Evolutionary conservation across 768 basidiomycete species (phyloP).

Genomic region (Multifurca ochricompacta): DNA sequence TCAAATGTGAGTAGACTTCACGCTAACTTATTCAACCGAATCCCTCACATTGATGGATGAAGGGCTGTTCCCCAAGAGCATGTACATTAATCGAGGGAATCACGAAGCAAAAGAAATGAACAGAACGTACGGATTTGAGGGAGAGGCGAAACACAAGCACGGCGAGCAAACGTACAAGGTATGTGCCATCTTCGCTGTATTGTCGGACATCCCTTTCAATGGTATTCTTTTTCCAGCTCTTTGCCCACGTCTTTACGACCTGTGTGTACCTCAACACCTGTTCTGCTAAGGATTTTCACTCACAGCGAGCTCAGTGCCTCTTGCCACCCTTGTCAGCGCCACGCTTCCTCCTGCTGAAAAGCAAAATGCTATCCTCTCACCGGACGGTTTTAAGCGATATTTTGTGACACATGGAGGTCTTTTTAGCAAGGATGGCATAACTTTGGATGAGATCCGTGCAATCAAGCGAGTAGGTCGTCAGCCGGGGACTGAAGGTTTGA

Average conservation of each 20-base stretch:
- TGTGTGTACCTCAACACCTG: conserved; percentile 33
- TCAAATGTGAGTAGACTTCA: conserved; percentile 63
- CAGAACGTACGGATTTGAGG: conserved; percentile 86
- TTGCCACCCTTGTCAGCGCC: conserved; percentile 78
- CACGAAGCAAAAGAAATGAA: conserved; percentile 99
- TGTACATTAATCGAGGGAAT: conserved; percentile 95
- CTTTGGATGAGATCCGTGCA: conserved; percentile 85
- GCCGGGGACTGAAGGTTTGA: conserved; percentile 90
- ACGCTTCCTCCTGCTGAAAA: conserved; percentile 45
- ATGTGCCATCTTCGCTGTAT: background rate
- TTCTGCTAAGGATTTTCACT: background rate
- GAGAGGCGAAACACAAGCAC: conserved; percentile 94
- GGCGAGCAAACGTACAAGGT: conserved; percentile 94
- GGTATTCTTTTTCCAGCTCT: conserved; percentile 46
- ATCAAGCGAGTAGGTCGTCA: conserved; percentile 83
- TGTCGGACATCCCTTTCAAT: background rate
- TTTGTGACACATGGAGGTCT: conserved; percentile 96
- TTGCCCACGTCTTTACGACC: conserved; percentile 88
- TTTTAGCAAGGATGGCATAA: conserved; percentile 93
- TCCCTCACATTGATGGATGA: conserved; percentile 13
- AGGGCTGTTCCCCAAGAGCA: conserved; percentile 88
- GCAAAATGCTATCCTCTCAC: conserved; percentile 61
- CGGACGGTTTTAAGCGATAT: conserved; percentile 77
- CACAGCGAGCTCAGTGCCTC: conserved; percentile 54
- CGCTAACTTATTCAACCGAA: background rate